Base-by-base conservation (phyloP, 83 land plant genomes). In the Picea abies region DNA sequence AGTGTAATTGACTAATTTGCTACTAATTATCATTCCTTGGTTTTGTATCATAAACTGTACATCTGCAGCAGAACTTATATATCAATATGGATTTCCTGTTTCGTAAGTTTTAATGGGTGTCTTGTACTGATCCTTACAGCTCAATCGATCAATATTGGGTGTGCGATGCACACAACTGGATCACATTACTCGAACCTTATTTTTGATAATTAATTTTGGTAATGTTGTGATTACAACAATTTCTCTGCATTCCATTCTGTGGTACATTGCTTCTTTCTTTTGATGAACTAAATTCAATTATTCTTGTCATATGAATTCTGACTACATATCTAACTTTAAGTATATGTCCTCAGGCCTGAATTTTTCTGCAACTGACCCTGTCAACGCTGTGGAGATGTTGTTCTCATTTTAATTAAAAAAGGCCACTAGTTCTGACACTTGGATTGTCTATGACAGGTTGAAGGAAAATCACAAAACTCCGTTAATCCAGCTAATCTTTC, bases 1-100 rank as follows among this genome's bases (percentile, higher is more conserved):
- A 73, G 12, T n/a, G 77, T 47, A 44, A 47, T 73, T 73, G 22
- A 47, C 77, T 47, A n/a, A 47, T 73, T 73, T n/a, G 11, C 77
- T 73, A 73, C 49, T 73, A 44, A 49, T 73, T 41, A 47, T 73
- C 77, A 73, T 73, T 73, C 44, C 22, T 73, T 73, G 77, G 77
- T 73, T 73, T 47, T 73, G 77, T 73, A 73, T 73, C 12, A 73
- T 41, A 12, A 47, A 73, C 39, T 73, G 77, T 73, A 73, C 58
- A 73, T 49, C 77, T 73, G 77, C 52, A 11, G 56, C 56, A 52
- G 56, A 19, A 73, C 77, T 47, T 73, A n/a, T 70, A 39, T 70
- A 35, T 47, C 12, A 47, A 41, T 19, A 35, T 71, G 22, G 44
- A 20, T 71, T 73, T 44, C 47, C 77, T 73, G 77, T 73, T 73